Conservation (phyloP, 176 grass and related monocot genomes). For the Avena insularis region DNA sequence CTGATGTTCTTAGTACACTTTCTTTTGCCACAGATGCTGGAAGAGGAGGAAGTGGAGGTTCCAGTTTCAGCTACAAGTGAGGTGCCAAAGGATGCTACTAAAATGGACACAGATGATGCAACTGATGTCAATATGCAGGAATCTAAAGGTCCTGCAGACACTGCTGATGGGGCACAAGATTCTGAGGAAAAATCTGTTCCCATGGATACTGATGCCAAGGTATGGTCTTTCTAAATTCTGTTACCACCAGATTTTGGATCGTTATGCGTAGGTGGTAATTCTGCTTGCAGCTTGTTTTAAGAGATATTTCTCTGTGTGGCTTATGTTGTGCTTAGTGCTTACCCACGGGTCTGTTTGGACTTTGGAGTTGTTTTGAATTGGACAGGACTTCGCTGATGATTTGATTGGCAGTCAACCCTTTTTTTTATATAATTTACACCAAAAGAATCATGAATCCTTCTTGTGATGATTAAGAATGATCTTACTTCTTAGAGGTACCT, state of each 20-base stretch:
- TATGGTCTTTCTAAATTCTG: conserved; percentile 26
- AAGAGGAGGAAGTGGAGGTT: conserved; percentile 86
- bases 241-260: background rate
- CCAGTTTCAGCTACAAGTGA: conserved; percentile 56
- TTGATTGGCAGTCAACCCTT: background rate
- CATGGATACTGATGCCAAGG: conserved; percentile 86
- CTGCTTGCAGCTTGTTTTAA: background rate
- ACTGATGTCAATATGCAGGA: conserved; percentile 60
- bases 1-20: background rate
- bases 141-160: conserved; percentile 31
- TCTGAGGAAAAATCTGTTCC: conserved; percentile 54
- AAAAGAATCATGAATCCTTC: background rate
- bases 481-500: background rate
- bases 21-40: conserved; percentile 69
- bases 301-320: background rate
- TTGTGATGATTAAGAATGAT: background rate
- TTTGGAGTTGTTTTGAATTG: background rate
- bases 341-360: background rate
- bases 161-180: conserved; percentile 52
- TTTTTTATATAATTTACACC: background rate
- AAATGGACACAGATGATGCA: conserved; percentile 84
- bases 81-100: conserved; percentile 51
- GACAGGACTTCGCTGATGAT: background rate
- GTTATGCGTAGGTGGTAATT: background rate
- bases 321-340: background rate